Evolutionary conservation across 805 yeast species (phyloP).

Genomic region (Metschnikowia amazonensis): DNA sequence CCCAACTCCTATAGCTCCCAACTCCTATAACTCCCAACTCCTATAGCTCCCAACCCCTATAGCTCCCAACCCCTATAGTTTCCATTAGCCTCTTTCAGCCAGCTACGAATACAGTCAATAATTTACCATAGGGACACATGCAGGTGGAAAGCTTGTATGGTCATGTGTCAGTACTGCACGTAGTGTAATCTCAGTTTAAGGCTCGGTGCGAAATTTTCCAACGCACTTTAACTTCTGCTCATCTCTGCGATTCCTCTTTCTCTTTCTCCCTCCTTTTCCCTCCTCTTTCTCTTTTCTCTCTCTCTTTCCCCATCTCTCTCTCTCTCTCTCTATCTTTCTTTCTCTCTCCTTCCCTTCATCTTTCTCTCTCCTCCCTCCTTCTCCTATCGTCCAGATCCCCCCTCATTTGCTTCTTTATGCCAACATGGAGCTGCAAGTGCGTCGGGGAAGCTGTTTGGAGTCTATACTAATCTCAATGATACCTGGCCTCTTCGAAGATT

Average conservation of each 20-base stretch:
- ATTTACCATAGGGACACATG: not conserved
- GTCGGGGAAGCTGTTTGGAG: not conserved
- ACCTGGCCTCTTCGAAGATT: conserved; percentile 33
- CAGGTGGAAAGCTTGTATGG: not conserved
- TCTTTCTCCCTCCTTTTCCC: no score
- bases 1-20: no score
- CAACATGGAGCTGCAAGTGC: conserved; percentile 1
- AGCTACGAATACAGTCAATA: not conserved
- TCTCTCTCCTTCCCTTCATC: not conserved
- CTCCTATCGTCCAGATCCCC: not conserved
- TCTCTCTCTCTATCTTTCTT: no score
- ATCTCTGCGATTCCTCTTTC: no score
- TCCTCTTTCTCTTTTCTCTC: no score
- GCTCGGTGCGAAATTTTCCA: conserved; percentile 1
- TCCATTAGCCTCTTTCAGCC: not conserved
- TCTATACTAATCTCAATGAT: not conserved
- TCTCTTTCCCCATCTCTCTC: no score
- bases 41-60: no score
- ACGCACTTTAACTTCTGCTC: no score
- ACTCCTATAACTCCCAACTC: no score
- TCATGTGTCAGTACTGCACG: not conserved
- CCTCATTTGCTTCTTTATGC: conserved; percentile 1
- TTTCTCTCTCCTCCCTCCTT: not conserved
- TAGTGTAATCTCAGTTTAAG: not conserved
- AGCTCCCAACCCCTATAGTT: no score